Evolutionary conservation across 129 eudicot genomes (phyloP).

Genomic region (Helichrysum umbraculigerum): DNA sequence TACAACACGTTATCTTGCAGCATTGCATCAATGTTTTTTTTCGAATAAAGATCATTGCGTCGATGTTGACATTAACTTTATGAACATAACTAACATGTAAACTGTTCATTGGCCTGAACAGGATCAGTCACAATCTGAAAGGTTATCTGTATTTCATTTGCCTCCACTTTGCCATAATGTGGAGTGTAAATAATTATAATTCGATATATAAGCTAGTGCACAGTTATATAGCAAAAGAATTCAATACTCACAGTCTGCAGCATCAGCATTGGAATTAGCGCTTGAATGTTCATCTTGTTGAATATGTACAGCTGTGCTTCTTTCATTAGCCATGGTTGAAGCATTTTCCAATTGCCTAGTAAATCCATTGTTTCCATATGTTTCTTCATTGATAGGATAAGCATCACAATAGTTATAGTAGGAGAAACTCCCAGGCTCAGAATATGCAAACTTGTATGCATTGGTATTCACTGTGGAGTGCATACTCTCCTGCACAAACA

Average conservation of each 20-base stretch:
- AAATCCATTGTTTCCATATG: conserved; percentile 42
- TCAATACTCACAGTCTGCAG: conserved; percentile 62
- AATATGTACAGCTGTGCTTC: conserved; percentile 41
- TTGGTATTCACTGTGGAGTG: conserved; percentile 59
- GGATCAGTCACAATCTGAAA: neutral
- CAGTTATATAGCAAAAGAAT: neutral
- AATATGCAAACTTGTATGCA: conserved; percentile 67
- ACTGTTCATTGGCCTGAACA: neutral
- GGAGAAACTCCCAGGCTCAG: conserved; percentile 70
- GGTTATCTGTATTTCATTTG: neutral
- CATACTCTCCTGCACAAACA: conserved; percentile 60
- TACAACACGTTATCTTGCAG: neutral
- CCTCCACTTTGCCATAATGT: neutral
- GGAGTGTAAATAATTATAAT: neutral
- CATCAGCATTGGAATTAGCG: conserved; percentile 37
- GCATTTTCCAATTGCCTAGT: conserved; percentile 45
- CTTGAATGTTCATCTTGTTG: conserved; percentile 50
- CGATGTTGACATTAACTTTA: neutral
- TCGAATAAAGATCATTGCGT: neutral
- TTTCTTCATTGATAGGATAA: conserved; percentile 47
- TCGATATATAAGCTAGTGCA: neutral
- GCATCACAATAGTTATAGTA: conserved; percentile 63
- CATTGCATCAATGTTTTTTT: too few relatives aligned
- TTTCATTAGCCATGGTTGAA: conserved; percentile 45
- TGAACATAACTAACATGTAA: neutral